These are phyloP conservation scores for Colletotrichum trifolii DNA, from an alignment of 2,329 filamentous ascomycete species.

Conservation along the genomic window DNA sequence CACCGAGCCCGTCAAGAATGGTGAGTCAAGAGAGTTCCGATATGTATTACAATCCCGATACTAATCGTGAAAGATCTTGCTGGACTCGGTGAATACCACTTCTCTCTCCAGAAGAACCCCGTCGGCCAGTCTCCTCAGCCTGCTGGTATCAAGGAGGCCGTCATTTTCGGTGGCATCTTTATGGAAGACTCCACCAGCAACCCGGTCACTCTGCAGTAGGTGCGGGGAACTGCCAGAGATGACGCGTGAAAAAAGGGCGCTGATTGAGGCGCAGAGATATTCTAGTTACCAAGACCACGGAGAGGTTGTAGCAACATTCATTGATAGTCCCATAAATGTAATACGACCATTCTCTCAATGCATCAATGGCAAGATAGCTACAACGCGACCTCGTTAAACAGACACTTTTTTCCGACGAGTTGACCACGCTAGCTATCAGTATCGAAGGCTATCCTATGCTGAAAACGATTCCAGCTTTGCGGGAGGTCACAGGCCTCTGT, in stretches of 20 bases:
- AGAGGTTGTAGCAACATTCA: too few relatives aligned
- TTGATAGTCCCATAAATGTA: too few relatives aligned
- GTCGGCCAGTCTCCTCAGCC: constrained; percentile 46
- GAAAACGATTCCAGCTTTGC: too few relatives aligned
- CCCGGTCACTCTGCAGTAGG: constrained; percentile 35
- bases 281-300: too few relatives aligned
- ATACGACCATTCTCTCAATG: too few relatives aligned
- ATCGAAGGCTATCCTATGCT: too few relatives aligned
- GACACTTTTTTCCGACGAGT: too few relatives aligned
- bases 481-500: constrained; percentile 48
- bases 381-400: too few relatives aligned
- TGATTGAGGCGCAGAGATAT: too few relatives aligned
- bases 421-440: too few relatives aligned
- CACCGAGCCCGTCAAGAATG: constrained; percentile 47
- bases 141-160: constrained; percentile 45
- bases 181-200: constrained; percentile 43
- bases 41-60: background rate
- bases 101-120: constrained; percentile 57
- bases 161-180: constrained; percentile 48
- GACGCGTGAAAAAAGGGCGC: background rate
- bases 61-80: constrained; percentile 33
- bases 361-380: too few relatives aligned
- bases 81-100: constrained; percentile 58
- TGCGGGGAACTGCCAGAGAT: background rate
- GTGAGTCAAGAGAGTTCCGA: constrained; percentile 39